phyloP scores from a whole-genome alignment of 306 rosid genomes.

The Arachis stenosperma region DNA sequence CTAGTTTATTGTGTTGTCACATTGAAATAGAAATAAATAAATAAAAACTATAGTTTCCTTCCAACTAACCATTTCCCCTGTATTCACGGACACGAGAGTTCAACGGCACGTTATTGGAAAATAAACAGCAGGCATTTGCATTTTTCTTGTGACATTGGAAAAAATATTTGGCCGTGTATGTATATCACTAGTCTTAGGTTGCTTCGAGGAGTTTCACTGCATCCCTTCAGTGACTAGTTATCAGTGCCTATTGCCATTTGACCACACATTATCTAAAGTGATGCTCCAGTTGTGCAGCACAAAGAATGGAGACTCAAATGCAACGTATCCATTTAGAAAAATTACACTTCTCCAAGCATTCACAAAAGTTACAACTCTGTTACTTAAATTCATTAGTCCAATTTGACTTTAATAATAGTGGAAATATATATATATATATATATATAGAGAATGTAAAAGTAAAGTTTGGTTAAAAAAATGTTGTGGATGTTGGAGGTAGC shows the following conservation, averaged over 20 bases:
- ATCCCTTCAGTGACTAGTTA: conserved; percentile 41
- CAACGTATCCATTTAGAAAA: background rate
- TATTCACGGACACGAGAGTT: conserved; percentile 30
- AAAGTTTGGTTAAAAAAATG: background rate
- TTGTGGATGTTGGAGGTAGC: background rate
- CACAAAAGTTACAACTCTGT: background rate
- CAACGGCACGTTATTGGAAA: conserved; percentile 37
- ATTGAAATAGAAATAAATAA: conserved; percentile 13
- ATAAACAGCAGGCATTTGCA: conserved; percentile 10
- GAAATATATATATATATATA: too few species aligned
- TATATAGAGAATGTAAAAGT: too few species aligned
- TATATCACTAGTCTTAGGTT: conserved; percentile 26
- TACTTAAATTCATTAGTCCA: too few species aligned
- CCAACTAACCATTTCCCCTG: conserved; percentile 29
- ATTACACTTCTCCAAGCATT: background rate
- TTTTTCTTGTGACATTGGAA: background rate
- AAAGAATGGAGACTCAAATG: background rate
- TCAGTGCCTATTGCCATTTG: conserved; percentile 33
- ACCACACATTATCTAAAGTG: conserved; percentile 6
- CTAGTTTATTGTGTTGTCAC: conserved; percentile 39
- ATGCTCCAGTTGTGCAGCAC: conserved; percentile 17
- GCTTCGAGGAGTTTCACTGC: conserved; percentile 21
- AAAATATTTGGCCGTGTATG: background rate
- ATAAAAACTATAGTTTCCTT: conserved; percentile 29
- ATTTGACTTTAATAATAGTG: too few species aligned